Percentiles rank a stretch among this genome's conserved stretches.
These are phyloP conservation scores for Phycomyces blakesleeanus DNA, from an alignment of 192 early-diverging fungal genomes.

Conservation along the genomic window DNA sequence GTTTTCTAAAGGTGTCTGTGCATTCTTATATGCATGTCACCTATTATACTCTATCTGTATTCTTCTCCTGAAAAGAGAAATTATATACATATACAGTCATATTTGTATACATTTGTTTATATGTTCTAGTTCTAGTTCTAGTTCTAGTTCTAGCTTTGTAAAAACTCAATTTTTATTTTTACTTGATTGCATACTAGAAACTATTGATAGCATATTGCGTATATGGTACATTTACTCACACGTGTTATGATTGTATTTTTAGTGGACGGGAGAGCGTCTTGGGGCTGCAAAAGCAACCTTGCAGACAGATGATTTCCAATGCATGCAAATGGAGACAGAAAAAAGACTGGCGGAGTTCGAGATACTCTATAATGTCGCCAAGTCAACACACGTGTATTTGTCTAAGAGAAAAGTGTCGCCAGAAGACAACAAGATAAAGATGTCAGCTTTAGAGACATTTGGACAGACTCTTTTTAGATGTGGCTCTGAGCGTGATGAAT, in stretches of 20 bases:
- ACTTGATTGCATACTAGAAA: too few species aligned
- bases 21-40: too few species aligned
- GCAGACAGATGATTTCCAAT: conserved; percentile 79
- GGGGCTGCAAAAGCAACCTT: conserved; percentile 65
- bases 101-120: too few species aligned
- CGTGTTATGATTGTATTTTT: conserved; percentile 7
- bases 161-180: too few species aligned
- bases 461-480: conserved; percentile 61
- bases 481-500: conserved; percentile 43
- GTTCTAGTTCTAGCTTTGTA: too few species aligned
- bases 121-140: too few species aligned
- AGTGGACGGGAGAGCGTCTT: conserved; percentile 80
- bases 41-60: not conserved
- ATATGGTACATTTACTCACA: conserved; percentile 1
- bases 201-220: too few species aligned
- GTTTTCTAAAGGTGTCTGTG: not conserved
- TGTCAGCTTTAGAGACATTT: conserved; percentile 59
- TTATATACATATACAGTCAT: too few species aligned
- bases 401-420: conserved; percentile 66
- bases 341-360: conserved; percentile 59
- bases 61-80: not conserved
- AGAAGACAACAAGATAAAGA: conserved; percentile 59
- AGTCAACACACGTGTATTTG: conserved; percentile 41
- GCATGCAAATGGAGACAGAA: conserved; percentile 73
- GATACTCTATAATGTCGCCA: conserved; percentile 52